These are phyloP conservation scores for Cutaneotrichosporon sp. DNA, from an alignment of 1,284 basidiomycete species.

Conservation along the genomic window DNA sequence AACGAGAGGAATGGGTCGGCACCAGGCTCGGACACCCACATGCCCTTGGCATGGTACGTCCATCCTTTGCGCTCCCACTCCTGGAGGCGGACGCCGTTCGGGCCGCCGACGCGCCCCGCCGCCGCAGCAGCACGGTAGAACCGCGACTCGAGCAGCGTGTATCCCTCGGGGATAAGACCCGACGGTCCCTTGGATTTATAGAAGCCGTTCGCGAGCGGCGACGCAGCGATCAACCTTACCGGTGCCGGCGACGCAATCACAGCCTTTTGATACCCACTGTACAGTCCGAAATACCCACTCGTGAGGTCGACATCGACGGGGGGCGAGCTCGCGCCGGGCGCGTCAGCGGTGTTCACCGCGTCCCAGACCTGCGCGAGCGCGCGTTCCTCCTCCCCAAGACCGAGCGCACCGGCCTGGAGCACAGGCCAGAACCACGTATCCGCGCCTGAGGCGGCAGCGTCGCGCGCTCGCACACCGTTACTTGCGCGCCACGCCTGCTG, in stretches of 20 bases:
- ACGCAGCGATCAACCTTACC: constrained; percentile 74
- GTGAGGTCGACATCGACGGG: constrained; percentile 60
- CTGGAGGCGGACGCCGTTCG: constrained; percentile 60
- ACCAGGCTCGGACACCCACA: constrained; percentile 7
- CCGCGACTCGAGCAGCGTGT: constrained; percentile 77
- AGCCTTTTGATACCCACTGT: constrained; percentile 70
- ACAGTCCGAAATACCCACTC: constrained; percentile 90
- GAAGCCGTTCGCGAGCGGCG: constrained; percentile 94
- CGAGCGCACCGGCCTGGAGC: constrained; percentile 78
- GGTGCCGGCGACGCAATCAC: constrained; percentile 58
- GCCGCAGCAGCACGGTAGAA: constrained; percentile 68
- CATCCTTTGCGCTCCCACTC: constrained; percentile 89
- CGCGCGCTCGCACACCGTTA: constrained; percentile 36
- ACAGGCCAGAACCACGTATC: constrained; percentile 69
- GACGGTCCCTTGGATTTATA: constrained; percentile 83
- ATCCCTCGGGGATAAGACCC: constrained; percentile 88
- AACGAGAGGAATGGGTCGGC: constrained; percentile 67
- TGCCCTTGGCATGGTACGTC: constrained; percentile 98
- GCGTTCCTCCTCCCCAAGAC: constrained; percentile 72
- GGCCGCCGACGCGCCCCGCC: constrained; percentile 52
- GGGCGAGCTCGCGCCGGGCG: neutral
- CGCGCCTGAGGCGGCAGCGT: constrained; percentile 18
- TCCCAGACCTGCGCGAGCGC: constrained; percentile 51
- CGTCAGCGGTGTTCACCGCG: constrained; percentile 21
- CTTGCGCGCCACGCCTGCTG: constrained; percentile 43